Evolutionary conservation across 1,284 basidiomycete species (phyloP).

Genomic region (Sanghuangporus baumii): DNA sequence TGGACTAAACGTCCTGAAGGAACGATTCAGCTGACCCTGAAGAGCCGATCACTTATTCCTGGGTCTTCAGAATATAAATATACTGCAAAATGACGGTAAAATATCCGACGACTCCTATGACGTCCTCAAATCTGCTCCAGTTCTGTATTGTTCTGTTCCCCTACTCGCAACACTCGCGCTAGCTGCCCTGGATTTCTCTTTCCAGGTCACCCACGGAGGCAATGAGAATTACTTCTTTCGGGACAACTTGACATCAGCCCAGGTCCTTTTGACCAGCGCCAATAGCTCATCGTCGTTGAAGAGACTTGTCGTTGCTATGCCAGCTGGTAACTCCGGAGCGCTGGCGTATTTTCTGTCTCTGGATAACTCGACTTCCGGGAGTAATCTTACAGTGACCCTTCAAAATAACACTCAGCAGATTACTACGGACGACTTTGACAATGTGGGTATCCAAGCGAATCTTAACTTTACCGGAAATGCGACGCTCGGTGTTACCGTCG

Average conservation of each 20-base stretch:
- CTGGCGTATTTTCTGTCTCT: slow-evolving; percentile 33
- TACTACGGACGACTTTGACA: slow-evolving; percentile 27
- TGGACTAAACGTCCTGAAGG: not conserved
- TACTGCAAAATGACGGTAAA: not conserved
- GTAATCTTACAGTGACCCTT: slow-evolving; percentile 25
- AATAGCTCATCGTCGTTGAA: slow-evolving; percentile 25
- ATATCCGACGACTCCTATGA: not conserved
- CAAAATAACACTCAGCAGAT: slow-evolving; percentile 24
- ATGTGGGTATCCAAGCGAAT: slow-evolving; percentile 33
- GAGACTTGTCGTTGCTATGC: slow-evolving; percentile 37
- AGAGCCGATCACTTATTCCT: not conserved
- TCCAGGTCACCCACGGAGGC: slow-evolving; percentile 26
- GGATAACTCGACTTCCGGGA: slow-evolving; percentile 16
- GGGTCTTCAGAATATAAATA: not conserved
- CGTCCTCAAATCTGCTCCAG: not conserved
- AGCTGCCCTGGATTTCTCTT: slow-evolving; percentile 2
- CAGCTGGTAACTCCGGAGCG: slow-evolving; percentile 37
- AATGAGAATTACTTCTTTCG: slow-evolving; percentile 39
- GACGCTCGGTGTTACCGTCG: slow-evolving; percentile 33
- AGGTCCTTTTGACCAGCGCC: slow-evolving; percentile 33
- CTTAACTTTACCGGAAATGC: slow-evolving; percentile 31
- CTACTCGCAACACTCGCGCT: not conserved
- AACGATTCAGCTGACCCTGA: not conserved
- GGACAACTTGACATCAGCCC: slow-evolving; percentile 33
- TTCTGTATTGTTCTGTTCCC: not conserved